Evolutionary conservation across 2,329 filamentous ascomycete genomes (phyloP).

Genomic region (Scopulariopsis brevicaulis): DNA sequence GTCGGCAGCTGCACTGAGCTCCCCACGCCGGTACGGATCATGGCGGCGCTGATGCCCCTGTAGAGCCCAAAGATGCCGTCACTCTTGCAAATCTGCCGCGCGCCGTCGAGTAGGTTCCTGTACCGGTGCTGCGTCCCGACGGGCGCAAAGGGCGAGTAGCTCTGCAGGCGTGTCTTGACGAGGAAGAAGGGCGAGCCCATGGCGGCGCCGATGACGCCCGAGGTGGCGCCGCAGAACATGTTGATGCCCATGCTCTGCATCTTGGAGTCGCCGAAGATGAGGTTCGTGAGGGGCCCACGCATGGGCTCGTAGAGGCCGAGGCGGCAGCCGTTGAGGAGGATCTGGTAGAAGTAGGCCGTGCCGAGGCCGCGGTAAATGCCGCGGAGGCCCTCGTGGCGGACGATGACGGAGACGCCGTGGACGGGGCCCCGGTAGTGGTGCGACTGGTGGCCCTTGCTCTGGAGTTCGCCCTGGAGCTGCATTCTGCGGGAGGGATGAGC

Average conservation of each 20-base stretch:
- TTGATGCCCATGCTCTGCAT: constrained; percentile 83
- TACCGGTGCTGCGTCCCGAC: constrained; percentile 97
- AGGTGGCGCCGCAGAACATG: constrained; percentile 82
- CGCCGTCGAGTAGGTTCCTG: constrained; percentile 71
- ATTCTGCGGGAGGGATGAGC: constrained; percentile 41
- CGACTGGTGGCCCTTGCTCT: constrained; percentile 72
- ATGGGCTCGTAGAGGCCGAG: constrained; percentile 97
- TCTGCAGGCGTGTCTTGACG: constrained; percentile 92
- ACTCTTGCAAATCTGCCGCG: constrained; percentile 62
- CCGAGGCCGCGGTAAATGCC: constrained; percentile 85
- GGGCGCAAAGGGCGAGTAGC: constrained; percentile 81
- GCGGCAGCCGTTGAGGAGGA: constrained; percentile 91
- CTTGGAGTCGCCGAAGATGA: constrained; percentile 60
- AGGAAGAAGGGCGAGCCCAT: constrained; percentile 95
- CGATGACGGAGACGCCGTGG: constrained; percentile 82
- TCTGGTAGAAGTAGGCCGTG: constrained; percentile 91
- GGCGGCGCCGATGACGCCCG: constrained; percentile 84
- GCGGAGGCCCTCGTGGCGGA: constrained; percentile 76
- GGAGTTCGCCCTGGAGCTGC: constrained; percentile 92
- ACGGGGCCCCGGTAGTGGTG: constrained; percentile 85
- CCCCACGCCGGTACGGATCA: constrained; percentile 92
- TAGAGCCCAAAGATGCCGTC: constrained; percentile 81
- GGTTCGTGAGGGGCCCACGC: constrained; percentile 56
- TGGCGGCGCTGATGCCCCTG: constrained; percentile 81
- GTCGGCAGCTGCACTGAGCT: constrained; percentile 94